phyloP scores from a whole-genome alignment of 176 grass and related monocot species.

The Themeda triandra region DNA sequence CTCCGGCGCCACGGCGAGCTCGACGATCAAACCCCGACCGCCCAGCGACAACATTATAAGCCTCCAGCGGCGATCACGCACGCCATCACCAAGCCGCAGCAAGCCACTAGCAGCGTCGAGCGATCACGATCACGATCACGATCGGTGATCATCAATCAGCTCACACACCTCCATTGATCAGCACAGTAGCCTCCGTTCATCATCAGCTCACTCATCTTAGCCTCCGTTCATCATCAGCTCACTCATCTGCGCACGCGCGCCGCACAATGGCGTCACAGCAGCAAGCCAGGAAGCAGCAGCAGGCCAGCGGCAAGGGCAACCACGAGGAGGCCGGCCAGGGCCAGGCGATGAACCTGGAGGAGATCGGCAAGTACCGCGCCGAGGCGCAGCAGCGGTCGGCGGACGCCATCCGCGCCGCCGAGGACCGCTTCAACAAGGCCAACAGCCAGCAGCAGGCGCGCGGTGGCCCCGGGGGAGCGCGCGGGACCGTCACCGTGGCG shows the following conservation, averaged over 20 bases:
- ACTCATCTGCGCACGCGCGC: neutral
- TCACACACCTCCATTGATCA: neutral
- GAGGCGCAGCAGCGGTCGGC: slow-evolving; percentile 72
- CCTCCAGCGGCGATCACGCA: neutral
- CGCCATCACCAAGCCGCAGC: neutral
- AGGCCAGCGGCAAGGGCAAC: neutral
- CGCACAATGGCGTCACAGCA: slow-evolving; percentile 52
- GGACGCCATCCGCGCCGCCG: slow-evolving; percentile 56
- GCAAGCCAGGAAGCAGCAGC: slow-evolving; percentile 16
- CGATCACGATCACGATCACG: neutral
- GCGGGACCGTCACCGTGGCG: neutral
- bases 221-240: too few relatives aligned
- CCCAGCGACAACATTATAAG: slow-evolving; percentile 23
- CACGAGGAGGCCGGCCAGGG: slow-evolving; percentile 8
- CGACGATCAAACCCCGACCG: slow-evolving; percentile 19
- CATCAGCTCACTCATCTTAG: neutral
- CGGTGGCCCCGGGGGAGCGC: neutral
- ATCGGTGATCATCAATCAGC: neutral
- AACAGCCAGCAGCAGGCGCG: slow-evolving; percentile 35
- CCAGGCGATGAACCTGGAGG: slow-evolving; percentile 43
- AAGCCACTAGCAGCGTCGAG: neutral
- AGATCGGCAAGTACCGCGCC: slow-evolving; percentile 63
- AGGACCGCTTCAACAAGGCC: slow-evolving; percentile 65
- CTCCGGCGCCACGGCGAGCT: neutral
- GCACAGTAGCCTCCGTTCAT: neutral